These are phyloP conservation scores for Chloromonas sp. DNA, from an alignment of 163 green algal genomes.

Conservation along the genomic window DNA sequence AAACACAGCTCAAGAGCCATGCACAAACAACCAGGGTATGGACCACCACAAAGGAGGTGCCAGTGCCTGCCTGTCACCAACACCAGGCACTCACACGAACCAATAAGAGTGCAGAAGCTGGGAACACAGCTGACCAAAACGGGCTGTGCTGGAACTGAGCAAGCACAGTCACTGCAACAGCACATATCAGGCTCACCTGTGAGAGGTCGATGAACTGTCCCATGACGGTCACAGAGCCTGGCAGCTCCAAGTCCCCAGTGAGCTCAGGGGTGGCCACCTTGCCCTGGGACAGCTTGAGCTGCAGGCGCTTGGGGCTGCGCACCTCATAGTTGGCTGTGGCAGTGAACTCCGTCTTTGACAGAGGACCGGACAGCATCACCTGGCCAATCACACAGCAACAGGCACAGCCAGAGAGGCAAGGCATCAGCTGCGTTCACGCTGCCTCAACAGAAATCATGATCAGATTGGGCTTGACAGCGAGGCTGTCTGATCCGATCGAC, in stretches of 20 bases:
- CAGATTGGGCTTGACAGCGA: no score
- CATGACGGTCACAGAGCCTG: constrained; percentile 41
- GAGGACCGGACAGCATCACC: constrained; percentile 38
- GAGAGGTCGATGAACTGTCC: constrained; percentile 55
- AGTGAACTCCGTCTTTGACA: constrained; percentile 42
- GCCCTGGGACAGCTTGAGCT: constrained; percentile 46
- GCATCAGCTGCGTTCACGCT: no score
- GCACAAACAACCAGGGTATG: not conserved
- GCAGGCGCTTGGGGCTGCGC: constrained; percentile 47
- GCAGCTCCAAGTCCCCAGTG: constrained; percentile 42
- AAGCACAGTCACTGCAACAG: no score
- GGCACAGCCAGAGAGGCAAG: not conserved
- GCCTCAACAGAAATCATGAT: no score
- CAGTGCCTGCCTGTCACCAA: no score
- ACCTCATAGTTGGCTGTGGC: constrained; percentile 43
- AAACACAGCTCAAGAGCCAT: not conserved
- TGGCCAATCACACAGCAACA: not conserved
- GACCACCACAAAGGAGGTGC: not conserved
- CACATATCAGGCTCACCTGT: constrained; percentile 7
- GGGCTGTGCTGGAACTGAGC: no score
- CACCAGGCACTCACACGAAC: no score
- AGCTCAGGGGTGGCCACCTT: constrained; percentile 51
- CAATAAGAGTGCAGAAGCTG: no score
- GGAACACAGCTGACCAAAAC: no score
- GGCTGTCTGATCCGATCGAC: no score